These are phyloP conservation scores for Umbelopsis sp. DNA, from an alignment of 192 early-diverging fungal genomes.

Conservation along the genomic window DNA sequence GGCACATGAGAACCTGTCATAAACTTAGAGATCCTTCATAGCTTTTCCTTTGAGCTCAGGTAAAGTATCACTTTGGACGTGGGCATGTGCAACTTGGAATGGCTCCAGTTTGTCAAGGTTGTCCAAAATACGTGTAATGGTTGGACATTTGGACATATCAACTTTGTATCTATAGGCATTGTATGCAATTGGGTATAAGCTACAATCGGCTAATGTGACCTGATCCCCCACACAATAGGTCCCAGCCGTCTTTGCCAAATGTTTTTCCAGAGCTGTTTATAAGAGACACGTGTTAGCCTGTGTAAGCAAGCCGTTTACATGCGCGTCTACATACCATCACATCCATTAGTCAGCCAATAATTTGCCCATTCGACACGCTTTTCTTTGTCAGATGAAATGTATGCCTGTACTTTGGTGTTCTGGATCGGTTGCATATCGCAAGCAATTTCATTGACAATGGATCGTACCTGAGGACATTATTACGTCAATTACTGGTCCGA, in stretches of 20 bases:
- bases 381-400: constrained; percentile 54
- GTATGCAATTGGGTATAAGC: constrained; percentile 75
- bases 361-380: constrained; percentile 62
- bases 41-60: constrained; percentile 39
- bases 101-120: constrained; percentile 60
- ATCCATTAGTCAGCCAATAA: constrained; percentile 58
- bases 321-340: constrained; percentile 50
- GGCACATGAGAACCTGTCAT: neutral
- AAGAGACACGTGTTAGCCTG: neutral
- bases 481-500: too few relatives aligned
- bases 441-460: constrained; percentile 70
- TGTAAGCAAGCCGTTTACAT: neutral
- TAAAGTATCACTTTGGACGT: constrained; percentile 70
- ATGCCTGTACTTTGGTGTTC: constrained; percentile 75
- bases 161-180: constrained; percentile 75
- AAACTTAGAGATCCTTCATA: neutral
- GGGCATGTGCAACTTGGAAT: constrained; percentile 66
- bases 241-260: constrained; percentile 66
- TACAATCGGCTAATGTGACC: constrained; percentile 85
- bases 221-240: constrained; percentile 79
- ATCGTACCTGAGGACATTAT: constrained; percentile 55
- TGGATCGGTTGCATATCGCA: constrained; percentile 89
- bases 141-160: constrained; percentile 72
- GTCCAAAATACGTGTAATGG: constrained; percentile 62
- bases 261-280: constrained; percentile 59